Base-by-base conservation (phyloP, 345 rosid genomes). In the Linum usitatissimum region DNA sequence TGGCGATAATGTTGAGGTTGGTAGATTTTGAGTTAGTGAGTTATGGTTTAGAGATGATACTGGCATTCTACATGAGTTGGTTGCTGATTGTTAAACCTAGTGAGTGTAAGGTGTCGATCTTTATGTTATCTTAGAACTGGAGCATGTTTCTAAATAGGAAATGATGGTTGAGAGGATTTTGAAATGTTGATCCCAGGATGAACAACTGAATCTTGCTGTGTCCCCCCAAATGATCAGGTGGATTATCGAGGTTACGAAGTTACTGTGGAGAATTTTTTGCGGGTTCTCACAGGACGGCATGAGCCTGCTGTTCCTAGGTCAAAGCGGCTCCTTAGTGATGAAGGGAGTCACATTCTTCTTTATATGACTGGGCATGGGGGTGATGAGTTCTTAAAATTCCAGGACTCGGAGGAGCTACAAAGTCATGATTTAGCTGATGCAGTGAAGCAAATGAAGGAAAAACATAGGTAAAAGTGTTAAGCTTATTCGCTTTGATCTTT, bases 361-460 rank as follows among this genome's bases (percentile, higher is more conserved):
- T 90, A 90, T 80, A 93, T 93, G 99, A 93, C 99, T 13, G 97
- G 99, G 57, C 99, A 90, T 75, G 99, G 97, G 0, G 99, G 99
- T 71, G 96, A 93, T 71, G 92, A 93, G 39, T 93, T 93, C 78
- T 77, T 90, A 10, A 93, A 93, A 75, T 93, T 93, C 74, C 97
- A 93, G 77, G 99, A 93, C 69, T 83, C 96, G 6, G 96, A 93
- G 62, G 97, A 93, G 76, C 92, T 93, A 64, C 99, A 93, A 65
- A 93, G 97, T 77, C 99, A 93, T 68, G 99, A 93, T 81, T 83
- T 90, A 76, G 99, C 99, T 63, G 99, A 93, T 87, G 97, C 88
- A 63, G 95, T 93, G 65, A 93, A 87, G 77, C 99, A 93, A 78
- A 90, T 93, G 97, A 93, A 93, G 77, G 99, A 93, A 70, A 93